These are phyloP conservation scores for Aspergillus cavernicola DNA, from an alignment of 495 filamentous ascomycete genomes.

Conservation along the genomic window DNA sequence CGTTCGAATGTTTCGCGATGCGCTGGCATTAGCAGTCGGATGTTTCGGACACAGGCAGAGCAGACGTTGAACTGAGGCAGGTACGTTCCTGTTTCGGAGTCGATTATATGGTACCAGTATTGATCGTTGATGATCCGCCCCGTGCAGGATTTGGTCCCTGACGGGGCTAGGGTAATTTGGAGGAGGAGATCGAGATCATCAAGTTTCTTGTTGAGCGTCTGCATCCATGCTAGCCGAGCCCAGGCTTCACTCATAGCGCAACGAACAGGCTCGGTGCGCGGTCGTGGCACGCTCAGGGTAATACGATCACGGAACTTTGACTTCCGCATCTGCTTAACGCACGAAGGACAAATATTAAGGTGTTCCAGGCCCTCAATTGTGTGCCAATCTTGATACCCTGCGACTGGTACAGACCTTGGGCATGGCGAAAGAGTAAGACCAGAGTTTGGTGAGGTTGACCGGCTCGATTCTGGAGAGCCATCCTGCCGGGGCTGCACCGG, in stretches of 20 bases:
- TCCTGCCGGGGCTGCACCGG: conserved; percentile 7
- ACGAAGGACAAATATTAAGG: conserved; percentile 63
- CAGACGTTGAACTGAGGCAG: conserved; percentile 57
- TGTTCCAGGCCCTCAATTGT: conserved; percentile 52
- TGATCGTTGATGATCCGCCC: conserved; percentile 44
- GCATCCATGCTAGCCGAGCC: conserved; percentile 64
- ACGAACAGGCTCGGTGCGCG: conserved; percentile 35
- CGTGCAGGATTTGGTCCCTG: conserved; percentile 44
- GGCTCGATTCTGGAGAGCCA: conserved; percentile 8
- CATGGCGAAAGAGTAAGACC: conserved; percentile 48
- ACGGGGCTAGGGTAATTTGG: conserved; percentile 44
- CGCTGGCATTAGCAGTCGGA: conserved; percentile 49
- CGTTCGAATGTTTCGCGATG: conserved; percentile 47
- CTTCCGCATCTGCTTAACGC: conserved; percentile 52
- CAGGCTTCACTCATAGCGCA: conserved; percentile 63
- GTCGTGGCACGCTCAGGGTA: conserved; percentile 40
- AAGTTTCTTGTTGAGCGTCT: conserved; percentile 55
- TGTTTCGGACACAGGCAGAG: conserved; percentile 47
- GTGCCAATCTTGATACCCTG: conserved; percentile 61
- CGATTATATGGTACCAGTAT: conserved; percentile 57
- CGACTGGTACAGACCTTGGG: conserved; percentile 44
- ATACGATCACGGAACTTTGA: conserved; percentile 53
- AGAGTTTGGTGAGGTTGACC: conserved; percentile 17
- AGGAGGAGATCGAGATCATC: conserved; percentile 53
- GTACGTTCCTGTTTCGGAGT: conserved; percentile 47